These are phyloP conservation scores for Starmerella scarabaei DNA, from an alignment of 805 yeast species.

Conservation along the genomic window DNA sequence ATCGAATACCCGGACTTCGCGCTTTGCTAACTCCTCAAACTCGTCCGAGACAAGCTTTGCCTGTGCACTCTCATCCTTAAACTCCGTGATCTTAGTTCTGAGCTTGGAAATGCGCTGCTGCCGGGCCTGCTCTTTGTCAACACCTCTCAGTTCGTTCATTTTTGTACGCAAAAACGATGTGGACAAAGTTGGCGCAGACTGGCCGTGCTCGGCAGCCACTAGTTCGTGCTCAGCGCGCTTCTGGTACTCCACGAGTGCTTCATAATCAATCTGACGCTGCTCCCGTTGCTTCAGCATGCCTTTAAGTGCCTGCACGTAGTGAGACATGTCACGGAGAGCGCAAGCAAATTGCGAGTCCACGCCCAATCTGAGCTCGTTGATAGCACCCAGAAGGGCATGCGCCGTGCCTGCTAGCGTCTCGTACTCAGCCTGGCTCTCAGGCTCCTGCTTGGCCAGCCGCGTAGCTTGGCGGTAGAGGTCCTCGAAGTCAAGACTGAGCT, in stretches of 20 bases:
- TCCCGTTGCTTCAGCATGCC: constrained; percentile 71
- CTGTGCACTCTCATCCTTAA: constrained; percentile 38
- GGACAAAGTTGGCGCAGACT: constrained; percentile 29
- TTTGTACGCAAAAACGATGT: constrained; percentile 41
- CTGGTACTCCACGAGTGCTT: constrained; percentile 69
- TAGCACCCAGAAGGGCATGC: constrained; percentile 32
- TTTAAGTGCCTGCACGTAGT: constrained; percentile 54
- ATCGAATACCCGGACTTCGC: constrained; percentile 59
- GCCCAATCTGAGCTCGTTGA: constrained; percentile 34
- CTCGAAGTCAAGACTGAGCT: constrained; percentile 57
- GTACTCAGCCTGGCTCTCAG: constrained; percentile 29
- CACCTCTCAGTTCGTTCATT: constrained; percentile 50
- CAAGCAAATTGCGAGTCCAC: constrained; percentile 73
- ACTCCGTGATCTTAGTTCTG: constrained; percentile 36
- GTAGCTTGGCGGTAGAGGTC: constrained; percentile 58
- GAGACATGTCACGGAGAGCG: constrained; percentile 75
- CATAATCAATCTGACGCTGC: constrained; percentile 81
- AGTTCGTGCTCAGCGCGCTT: constrained; percentile 58
- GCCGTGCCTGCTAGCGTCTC: constrained; percentile 38
- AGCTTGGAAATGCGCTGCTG: constrained; percentile 41
- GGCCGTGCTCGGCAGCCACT: constrained; percentile 37
- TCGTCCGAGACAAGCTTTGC: constrained; percentile 41
- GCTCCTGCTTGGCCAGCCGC: constrained; percentile 50
- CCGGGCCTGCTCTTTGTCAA: constrained; percentile 44
- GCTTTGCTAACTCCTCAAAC: constrained; percentile 44